phyloP scores from a whole-genome alignment of 208 protist genomes.

The Entamoeba dispar region DNA sequence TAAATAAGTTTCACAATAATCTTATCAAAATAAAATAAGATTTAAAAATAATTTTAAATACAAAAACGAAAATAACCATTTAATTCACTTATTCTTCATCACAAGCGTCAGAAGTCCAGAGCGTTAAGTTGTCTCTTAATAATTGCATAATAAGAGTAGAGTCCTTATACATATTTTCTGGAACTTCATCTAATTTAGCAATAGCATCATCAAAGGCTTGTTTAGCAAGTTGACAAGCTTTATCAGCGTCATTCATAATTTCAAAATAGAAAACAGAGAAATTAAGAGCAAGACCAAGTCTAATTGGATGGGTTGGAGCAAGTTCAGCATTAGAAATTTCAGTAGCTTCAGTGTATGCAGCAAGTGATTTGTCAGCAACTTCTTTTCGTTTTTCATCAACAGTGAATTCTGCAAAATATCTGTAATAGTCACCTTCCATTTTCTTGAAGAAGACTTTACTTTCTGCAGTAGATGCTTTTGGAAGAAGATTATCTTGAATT shows the following conservation, averaged over 20 bases:
- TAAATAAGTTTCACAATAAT: too few species aligned
- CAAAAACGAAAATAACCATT: too few species aligned
- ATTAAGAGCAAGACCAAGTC: slow-evolving; percentile 92
- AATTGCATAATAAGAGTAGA: slow-evolving; percentile 94
- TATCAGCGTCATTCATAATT: slow-evolving; percentile 81
- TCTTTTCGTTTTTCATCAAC: slow-evolving; percentile 43
- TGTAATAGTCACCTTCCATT: slow-evolving; percentile 54
- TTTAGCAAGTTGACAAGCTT: slow-evolving; percentile 61
- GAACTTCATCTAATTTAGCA: slow-evolving; percentile 78
- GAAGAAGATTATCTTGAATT: slow-evolving; percentile 81
- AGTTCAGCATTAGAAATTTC: slow-evolving; percentile 42
- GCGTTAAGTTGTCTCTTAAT: slow-evolving; percentile 88
- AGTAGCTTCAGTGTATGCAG: slow-evolving; percentile 42
- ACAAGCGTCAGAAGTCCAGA: slow-evolving; percentile 56
- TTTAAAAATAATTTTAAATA: too few species aligned
- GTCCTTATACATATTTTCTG: slow-evolving; percentile 88
- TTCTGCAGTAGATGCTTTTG: slow-evolving; percentile 55
- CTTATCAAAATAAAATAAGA: too few species aligned
- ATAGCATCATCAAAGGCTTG: slow-evolving; percentile 74
- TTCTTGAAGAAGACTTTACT: slow-evolving; percentile 58
- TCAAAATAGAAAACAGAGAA: slow-evolving; percentile 99
- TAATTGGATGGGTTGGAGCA: slow-evolving; percentile 76
- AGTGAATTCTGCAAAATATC: slow-evolving; percentile 89
- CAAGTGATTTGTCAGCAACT: slow-evolving; percentile 38
- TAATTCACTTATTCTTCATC: not conserved